Evolutionary conservation across 2,329 filamentous ascomycete genomes (phyloP), one percentile per base, ranked within the genome.

Genomic region (Penicillium brevicompactum): DNA sequence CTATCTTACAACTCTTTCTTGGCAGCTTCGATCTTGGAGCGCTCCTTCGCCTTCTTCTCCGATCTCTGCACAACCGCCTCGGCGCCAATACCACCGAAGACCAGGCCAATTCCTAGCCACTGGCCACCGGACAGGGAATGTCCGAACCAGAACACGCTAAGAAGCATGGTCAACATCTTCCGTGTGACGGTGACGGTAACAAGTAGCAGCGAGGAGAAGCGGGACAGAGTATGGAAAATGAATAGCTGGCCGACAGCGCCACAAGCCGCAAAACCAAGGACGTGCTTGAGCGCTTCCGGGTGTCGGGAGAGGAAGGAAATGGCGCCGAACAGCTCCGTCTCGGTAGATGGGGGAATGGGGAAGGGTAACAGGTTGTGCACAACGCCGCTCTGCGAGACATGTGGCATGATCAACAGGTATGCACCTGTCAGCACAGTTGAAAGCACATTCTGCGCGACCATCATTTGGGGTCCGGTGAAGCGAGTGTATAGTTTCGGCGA

Each of bases 131-230:
- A 89, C 46, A 99, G 82, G 60, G 84, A 85, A 74, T 99, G 94
- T 27, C 94, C 94, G 72, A 97, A 99, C 77, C 91, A 92, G 57
- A 97, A 80, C 27, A 99, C 94, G 51, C 91, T 96, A 49, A 97
- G 82, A 56, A 97, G 91, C 94, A 99, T 99, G 63, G 93, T 97
- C 73, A 97, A 84, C 94, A 99, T 99, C 80, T 99, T 99, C 70
- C 94, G 84, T 44, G 94, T 99, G 44, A 99, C 94, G 2, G 92
- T 99, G 2, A 99, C 92, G 4, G 94, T 97, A 42, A 97, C 93
- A 47, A 99, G 85, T 49, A 97, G 83, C 46, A 99, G 84, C 9
- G 89, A 94, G 9, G 90, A 94, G 78, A 97, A 99, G 47, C 90
- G 91, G 13, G 92, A 89, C 5, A 99, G 84, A 0, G 94, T 97